These are phyloP conservation scores for Didymella arachidicola DNA, from an alignment of 2,329 filamentous ascomycete genomes.

Conservation along the genomic window DNA sequence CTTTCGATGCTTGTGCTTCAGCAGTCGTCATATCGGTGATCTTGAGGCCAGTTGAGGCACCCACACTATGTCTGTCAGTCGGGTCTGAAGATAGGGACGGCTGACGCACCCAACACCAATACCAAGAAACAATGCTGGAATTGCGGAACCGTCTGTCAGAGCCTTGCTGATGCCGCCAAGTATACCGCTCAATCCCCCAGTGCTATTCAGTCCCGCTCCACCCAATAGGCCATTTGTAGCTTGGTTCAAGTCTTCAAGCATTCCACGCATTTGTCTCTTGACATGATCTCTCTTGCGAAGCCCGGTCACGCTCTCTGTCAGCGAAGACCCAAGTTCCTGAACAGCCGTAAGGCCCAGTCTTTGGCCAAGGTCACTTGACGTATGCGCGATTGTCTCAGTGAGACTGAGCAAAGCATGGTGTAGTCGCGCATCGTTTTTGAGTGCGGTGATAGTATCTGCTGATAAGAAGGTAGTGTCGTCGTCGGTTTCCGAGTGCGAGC, in stretches of 20 bases:
- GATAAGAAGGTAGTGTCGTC: conserved; percentile 27
- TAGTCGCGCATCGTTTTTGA: conserved; percentile 34
- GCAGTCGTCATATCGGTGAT: conserved; percentile 29
- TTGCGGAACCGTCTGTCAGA: conserved; percentile 28
- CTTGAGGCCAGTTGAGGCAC: conserved; percentile 37
- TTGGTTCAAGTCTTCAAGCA: conserved; percentile 23
- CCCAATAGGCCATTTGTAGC: conserved; percentile 18
- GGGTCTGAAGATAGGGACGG: not conserved
- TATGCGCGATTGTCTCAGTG: conserved; percentile 32
- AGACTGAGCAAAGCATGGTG: conserved; percentile 34
- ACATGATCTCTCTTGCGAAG: conserved; percentile 17
- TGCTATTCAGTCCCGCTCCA: conserved; percentile 15
- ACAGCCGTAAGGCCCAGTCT: conserved; percentile 22
- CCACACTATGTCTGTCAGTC: conserved; percentile 33
- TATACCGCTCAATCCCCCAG: conserved; percentile 25
- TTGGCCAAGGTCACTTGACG: conserved; percentile 31
- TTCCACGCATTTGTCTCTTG: conserved; percentile 14
- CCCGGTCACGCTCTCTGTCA: conserved; percentile 28
- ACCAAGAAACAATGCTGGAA: conserved; percentile 41
- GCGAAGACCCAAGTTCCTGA: conserved; percentile 27
- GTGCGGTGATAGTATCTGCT: conserved; percentile 33
- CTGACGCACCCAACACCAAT: conserved; percentile 39
- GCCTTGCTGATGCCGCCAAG: conserved; percentile 24
- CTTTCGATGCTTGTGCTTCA: conserved; percentile 27
- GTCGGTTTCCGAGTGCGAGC: conserved; percentile 10